Evolutionary conservation across 139 green algal genomes (phyloP).

Genomic region (Picochlorum sp.): DNA sequence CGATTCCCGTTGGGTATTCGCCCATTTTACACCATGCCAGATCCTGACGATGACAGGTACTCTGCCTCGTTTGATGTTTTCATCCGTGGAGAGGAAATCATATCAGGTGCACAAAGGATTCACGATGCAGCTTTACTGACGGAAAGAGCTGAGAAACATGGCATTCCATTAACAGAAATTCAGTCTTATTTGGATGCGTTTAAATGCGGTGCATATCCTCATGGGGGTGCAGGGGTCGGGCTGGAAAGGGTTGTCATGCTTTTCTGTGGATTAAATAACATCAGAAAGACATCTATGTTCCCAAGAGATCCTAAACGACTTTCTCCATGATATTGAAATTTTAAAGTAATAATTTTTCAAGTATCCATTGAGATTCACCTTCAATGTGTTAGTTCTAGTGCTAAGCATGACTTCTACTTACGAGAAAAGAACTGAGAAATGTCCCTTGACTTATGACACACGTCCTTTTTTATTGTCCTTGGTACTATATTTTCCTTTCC

Average conservation of each 20-base stretch:
- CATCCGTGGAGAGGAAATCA: conserved; percentile 98
- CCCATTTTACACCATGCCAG: conserved; percentile 99
- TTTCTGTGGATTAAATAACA: conserved; percentile 94
- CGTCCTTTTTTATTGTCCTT: neutral
- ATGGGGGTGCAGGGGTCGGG: conserved; percentile 88
- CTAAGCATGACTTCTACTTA: no score
- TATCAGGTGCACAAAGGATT: conserved; percentile 78
- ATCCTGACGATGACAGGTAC: conserved; percentile 67
- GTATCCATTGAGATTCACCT: no score
- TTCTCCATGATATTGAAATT: conserved; percentile 51
- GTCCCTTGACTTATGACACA: neutral
- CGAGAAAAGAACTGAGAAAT: neutral
- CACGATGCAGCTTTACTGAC: conserved; percentile 85
- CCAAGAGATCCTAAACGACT: conserved; percentile 91
- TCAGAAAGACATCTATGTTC: conserved; percentile 96
- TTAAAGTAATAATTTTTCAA: no score
- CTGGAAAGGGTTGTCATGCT: conserved; percentile 97
- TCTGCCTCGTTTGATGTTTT: conserved; percentile 98
- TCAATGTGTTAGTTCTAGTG: no score
- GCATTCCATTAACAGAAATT: conserved; percentile 69
- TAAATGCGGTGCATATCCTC: conserved; percentile 81
- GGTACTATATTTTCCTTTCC: no score
- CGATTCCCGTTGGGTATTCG: conserved; percentile 53
- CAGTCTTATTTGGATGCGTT: conserved; percentile 93
- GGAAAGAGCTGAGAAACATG: conserved; percentile 49